phyloP scores from a whole-genome alignment of 345 rosid genomes.

The Eucalyptus paniculata region DNA sequence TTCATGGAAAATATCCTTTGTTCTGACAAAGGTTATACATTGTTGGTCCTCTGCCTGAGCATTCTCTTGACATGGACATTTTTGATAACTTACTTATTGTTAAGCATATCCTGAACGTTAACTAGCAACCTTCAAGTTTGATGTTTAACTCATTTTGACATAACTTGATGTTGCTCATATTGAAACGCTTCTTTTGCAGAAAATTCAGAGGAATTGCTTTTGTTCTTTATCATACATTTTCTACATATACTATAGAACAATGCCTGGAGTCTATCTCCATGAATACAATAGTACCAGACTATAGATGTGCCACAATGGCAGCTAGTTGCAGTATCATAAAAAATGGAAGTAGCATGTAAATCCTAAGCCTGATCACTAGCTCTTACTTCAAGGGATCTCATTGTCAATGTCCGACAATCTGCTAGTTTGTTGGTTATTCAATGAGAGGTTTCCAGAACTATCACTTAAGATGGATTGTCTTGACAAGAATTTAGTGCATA shows the following conservation, averaged over 20 bases:
- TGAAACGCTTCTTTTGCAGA: neutral
- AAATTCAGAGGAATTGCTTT: neutral
- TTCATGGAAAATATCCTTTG: constrained; percentile 19
- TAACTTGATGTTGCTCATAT: neutral
- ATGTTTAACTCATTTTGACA: neutral
- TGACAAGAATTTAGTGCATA: neutral
- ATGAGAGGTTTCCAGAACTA: neutral
- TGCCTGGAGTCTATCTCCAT: neutral
- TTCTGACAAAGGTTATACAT: constrained; percentile 22
- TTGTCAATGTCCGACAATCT: neutral
- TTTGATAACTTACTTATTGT: neutral
- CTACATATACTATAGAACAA: neutral
- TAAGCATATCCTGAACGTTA: neutral
- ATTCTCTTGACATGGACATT: neutral
- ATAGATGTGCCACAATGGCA: neutral
- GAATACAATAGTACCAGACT: neutral
- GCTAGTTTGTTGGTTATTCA: neutral
- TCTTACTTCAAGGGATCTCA: neutral
- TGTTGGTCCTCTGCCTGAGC: constrained; percentile 3
- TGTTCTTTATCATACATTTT: neutral
- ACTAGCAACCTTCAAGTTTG: neutral
- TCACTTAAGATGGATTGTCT: neutral
- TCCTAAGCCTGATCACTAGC: neutral
- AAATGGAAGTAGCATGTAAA: neutral
- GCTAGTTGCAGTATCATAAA: neutral